Conservation (phyloP, 2,329 filamentous ascomycete species). For the Colletotrichum siamense region DNA sequence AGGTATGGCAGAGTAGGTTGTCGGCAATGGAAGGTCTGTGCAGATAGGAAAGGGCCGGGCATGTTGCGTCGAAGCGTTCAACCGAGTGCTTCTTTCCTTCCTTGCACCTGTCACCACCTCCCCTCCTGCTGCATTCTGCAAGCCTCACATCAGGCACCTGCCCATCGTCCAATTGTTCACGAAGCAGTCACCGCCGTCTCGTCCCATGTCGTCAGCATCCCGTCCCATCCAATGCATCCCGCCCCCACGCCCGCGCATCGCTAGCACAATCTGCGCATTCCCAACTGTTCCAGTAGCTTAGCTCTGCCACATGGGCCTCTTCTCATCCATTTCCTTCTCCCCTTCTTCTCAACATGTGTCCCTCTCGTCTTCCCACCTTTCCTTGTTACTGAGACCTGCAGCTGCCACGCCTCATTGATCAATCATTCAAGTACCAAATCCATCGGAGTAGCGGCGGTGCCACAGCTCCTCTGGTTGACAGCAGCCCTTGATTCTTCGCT, state of each 20-base stretch:
- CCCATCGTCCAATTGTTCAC: neutral
- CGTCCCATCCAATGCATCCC: neutral
- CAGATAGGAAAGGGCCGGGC: neutral
- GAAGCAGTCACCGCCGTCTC: slow-evolving; percentile 1
- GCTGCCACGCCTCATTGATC: neutral
- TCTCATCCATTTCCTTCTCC: neutral
- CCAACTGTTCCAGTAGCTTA: neutral
- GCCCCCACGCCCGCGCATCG: neutral
- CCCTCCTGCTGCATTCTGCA: neutral
- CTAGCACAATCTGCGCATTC: neutral
- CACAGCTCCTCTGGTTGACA: neutral
- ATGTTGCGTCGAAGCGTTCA: neutral
- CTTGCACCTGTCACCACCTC: neutral
- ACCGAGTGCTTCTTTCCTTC: neutral
- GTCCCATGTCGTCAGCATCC: slow-evolving; percentile 15
- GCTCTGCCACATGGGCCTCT: neutral
- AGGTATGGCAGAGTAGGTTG: neutral
- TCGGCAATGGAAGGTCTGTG: neutral
- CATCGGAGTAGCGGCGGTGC: neutral
- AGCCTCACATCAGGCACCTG: neutral
- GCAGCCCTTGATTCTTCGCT: neutral
- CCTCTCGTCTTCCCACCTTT: neutral
- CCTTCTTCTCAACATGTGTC: neutral
- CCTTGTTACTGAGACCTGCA: neutral
- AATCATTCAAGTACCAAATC: neutral